Evolutionary conservation across 805 yeast genomes (phyloP), one percentile per base, ranked within the genome.

Genomic region (Candida adriatica): DNA sequence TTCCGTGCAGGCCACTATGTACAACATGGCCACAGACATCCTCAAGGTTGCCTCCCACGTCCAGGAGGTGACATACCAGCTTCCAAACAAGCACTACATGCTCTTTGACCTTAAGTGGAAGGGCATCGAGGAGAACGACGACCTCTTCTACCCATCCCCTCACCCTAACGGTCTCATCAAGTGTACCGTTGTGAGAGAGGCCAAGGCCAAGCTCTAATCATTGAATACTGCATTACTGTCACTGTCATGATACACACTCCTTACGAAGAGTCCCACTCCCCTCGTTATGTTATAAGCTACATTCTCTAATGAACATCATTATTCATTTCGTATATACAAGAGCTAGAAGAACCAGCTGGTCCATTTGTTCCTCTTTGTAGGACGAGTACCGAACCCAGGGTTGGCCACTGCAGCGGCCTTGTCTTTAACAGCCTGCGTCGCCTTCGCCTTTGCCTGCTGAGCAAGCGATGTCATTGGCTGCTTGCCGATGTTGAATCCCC

Each of bases 1-100:
- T n/a, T 82, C 94, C 16, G 96, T 88, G 28, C 96, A 88, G 65
- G 95, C 95, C 27, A 88, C 96, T 37, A 90, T 88, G 95, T 88
- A 74, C 68, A 83, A 86, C 69, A 88, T 88, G 92, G 70, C 83
- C 24, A 68, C 75, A 42, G 75, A 73, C 41, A 84, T 88, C 42
- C 69, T 88, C 53, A 65, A 62, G 30, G 51, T 49, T 31, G 79
- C 73, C 34, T 66, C 76, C 3, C 64, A 64, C 38, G 66, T 88
- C 34, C 70, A 64, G 41, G 66, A 66, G 26, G 95, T 87, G 21
- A 59, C 79, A 32, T 87, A 84, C 58, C 62, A 71, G 26, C 72
- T 88, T 51, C 96, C 96, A 52, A 88, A 88, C 71, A 88, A 85
- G 63, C 96, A 88, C 59, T 88, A 81, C 66, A 75, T 88, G 56